Conservation (phyloP, 345 rosid genomes). For the Salix purpurea region DNA sequence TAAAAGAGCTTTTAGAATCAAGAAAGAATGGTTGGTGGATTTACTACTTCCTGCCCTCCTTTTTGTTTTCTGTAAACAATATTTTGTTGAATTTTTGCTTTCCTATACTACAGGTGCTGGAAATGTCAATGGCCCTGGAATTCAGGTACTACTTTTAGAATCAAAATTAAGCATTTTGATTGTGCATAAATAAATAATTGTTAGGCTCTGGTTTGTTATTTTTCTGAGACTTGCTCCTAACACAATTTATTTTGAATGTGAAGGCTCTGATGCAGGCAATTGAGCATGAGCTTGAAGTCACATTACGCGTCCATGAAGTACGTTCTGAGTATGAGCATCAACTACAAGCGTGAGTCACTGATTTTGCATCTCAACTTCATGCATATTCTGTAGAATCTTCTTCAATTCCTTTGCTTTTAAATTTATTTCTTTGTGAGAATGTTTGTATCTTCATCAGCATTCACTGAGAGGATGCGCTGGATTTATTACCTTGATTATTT, state of each 20-base stretch:
- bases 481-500: neutral
- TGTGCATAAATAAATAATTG: slow-evolving; percentile 3
- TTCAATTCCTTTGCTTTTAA: neutral
- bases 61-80: slow-evolving; percentile 5
- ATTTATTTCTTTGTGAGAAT: neutral
- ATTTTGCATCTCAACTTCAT: neutral
- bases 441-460: neutral
- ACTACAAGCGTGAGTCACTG: slow-evolving; percentile 78
- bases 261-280: slow-evolving; percentile 84
- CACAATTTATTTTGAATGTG: slow-evolving; percentile 1
- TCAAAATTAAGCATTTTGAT: neutral
- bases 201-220: neutral
- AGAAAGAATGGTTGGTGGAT: slow-evolving; percentile 51
- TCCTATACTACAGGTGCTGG: slow-evolving; percentile 41
- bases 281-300: slow-evolving; percentile 97
- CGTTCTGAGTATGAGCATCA: slow-evolving; percentile 87
- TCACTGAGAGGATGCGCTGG: neutral
- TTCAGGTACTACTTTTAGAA: slow-evolving; percentile 57
- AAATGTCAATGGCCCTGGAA: slow-evolving; percentile 63
- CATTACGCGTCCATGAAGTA: slow-evolving; percentile 84
- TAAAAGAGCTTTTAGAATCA: slow-evolving; percentile 86
- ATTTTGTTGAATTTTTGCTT: slow-evolving; percentile 13
- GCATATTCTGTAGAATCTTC: neutral
- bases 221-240: neutral
- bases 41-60: slow-evolving; percentile 7